Conservation (phyloP, 345 rosid genomes). For the Corchorus olitorius region DNA sequence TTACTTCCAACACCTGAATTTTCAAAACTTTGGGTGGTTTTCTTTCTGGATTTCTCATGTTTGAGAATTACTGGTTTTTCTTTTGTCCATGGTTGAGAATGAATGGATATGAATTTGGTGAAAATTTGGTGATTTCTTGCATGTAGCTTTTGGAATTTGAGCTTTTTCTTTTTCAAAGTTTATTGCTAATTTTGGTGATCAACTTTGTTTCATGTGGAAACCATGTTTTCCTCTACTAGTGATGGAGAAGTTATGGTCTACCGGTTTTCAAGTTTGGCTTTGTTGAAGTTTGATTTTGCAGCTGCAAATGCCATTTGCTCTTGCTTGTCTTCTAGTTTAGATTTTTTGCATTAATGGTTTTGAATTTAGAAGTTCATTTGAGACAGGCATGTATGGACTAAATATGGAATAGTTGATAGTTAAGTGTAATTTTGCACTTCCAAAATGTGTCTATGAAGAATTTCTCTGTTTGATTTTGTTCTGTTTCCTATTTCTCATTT, state of each 20-base stretch:
- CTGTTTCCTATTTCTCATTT: constrained; percentile 7
- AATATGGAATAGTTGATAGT: not conserved
- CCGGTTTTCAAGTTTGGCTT: not conserved
- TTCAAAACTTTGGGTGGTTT: not conserved
- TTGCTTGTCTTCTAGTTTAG: not conserved
- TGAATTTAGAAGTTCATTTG: not conserved
- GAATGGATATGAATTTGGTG: not conserved
- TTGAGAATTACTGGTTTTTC: not conserved
- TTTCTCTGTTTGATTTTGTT: constrained; percentile 5
- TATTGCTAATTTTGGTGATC: not conserved
- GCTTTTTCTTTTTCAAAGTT: not conserved
- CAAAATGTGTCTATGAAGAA: not conserved
- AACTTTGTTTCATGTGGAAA: not conserved
- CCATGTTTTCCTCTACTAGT: not conserved
- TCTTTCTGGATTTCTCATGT: not conserved
- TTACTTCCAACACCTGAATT: not conserved
- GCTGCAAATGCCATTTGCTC: not conserved
- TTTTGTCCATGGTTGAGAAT: not conserved
- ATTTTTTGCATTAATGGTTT: not conserved
- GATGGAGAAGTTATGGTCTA: not conserved
- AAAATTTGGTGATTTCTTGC: not conserved
- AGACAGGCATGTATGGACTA: not conserved
- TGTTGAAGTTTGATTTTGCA: not conserved
- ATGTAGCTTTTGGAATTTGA: not conserved
- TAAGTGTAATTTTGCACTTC: not conserved